These are phyloP conservation scores for Penicillium verrucosum DNA, from an alignment of 2,329 filamentous ascomycete genomes.

Conservation along the genomic window DNA sequence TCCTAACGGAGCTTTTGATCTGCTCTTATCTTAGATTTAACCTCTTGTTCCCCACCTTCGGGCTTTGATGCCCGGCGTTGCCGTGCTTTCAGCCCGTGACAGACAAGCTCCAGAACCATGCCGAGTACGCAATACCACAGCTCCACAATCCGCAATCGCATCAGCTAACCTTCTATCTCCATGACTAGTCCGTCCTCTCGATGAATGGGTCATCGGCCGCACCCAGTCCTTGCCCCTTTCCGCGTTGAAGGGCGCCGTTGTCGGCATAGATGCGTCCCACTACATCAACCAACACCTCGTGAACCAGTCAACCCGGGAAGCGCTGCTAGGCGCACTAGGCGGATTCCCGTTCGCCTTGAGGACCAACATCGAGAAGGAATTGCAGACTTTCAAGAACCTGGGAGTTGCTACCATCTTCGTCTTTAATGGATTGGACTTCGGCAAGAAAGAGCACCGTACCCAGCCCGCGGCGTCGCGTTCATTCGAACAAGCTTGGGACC, in stretches of 20 bases:
- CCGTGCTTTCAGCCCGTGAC: slow-evolving; percentile 23
- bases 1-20: slow-evolving; percentile 1
- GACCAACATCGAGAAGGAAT: slow-evolving; percentile 70
- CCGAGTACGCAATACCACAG: slow-evolving; percentile 29
- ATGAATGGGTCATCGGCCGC: slow-evolving; percentile 56
- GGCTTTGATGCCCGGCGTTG: slow-evolving; percentile 31
- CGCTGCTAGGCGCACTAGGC: slow-evolving; percentile 83
- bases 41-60: slow-evolving; percentile 10
- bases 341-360: slow-evolving; percentile 79
- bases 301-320: slow-evolving; percentile 69
- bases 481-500: slow-evolving; percentile 76
- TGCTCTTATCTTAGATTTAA: background rate
- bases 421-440: slow-evolving; percentile 82
- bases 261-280: slow-evolving; percentile 86
- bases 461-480: slow-evolving; percentile 63
- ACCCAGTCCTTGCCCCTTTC: slow-evolving; percentile 60
- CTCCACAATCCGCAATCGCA: slow-evolving; percentile 3
- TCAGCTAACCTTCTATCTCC: slow-evolving; percentile 6
- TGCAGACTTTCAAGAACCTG: slow-evolving; percentile 67
- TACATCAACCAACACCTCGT: slow-evolving; percentile 79
- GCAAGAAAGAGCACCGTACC: slow-evolving; percentile 66
- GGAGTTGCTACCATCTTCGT: slow-evolving; percentile 80
- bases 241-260: slow-evolving; percentile 68
- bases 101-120: slow-evolving; percentile 33
- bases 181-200: slow-evolving; percentile 49